Conservation (phyloP, 78 protist species). For the Dictyostelium purpureum region DNA sequence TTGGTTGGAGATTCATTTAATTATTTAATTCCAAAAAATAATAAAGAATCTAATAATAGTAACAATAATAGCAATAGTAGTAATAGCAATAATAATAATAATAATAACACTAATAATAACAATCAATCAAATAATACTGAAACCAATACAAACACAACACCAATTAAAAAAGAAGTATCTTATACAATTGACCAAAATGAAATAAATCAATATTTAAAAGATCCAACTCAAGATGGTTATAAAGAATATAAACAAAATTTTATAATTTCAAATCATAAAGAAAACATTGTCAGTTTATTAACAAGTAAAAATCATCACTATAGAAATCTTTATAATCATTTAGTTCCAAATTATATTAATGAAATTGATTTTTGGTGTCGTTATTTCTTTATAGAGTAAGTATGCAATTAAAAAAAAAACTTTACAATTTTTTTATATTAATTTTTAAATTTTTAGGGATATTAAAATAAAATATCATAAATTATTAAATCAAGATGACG, state of each 20-base stretch:
- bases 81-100: too few relatives aligned
- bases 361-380: slow-evolving; percentile 21
- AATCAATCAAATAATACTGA: too few relatives aligned
- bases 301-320: background rate
- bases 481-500: slow-evolving; percentile 1
- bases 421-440: background rate
- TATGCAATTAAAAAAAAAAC: background rate
- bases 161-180: background rate
- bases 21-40: background rate
- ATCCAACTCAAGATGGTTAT: too few relatives aligned
- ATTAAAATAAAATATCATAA: background rate
- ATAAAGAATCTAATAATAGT: background rate
- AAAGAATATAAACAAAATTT: too few relatives aligned
- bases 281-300: background rate
- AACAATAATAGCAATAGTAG: too few relatives aligned
- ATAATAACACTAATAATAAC: too few relatives aligned
- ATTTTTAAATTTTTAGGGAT: background rate
- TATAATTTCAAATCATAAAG: too few relatives aligned
- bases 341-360: slow-evolving; percentile 15
- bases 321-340: background rate
- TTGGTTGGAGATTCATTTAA: background rate
- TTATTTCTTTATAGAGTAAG: slow-evolving; percentile 11
- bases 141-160: too few relatives aligned
- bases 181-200: too few relatives aligned
- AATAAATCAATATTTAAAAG: too few relatives aligned